Conservation (phyloP, 176 grass and related monocot species). For the Saccharum spontaneum region DNA sequence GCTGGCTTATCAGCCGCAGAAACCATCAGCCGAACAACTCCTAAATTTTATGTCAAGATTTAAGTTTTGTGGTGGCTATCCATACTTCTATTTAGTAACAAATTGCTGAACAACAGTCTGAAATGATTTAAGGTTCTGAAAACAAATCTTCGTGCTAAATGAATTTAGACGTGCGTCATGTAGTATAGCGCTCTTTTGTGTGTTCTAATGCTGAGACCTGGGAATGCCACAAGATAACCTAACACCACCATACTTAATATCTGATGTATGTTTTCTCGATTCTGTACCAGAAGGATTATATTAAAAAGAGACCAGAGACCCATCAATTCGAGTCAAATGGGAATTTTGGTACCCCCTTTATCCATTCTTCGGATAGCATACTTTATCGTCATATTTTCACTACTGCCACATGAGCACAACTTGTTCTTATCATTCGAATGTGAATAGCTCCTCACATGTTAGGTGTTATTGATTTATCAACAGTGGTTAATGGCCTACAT, state of each 20-base stretch:
- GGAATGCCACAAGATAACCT: neutral
- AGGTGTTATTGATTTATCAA: conserved; percentile 41
- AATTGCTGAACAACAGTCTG: conserved; percentile 23
- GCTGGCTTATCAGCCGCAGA: no score
- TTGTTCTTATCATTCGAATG: conserved; percentile 23
- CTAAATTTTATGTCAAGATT: conserved; percentile 4
- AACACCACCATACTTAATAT: conserved; percentile 11
- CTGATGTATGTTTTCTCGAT: conserved; percentile 37
- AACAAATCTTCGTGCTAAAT: neutral
- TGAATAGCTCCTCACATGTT: conserved; percentile 43
- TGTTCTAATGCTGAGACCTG: conserved; percentile 10
- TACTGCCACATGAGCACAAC: neutral
- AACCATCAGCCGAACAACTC: no score
- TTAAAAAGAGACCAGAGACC: conserved; percentile 71
- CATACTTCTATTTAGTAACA: conserved; percentile 14
- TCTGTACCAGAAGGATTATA: conserved; percentile 75
- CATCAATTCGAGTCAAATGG: conserved; percentile 80
- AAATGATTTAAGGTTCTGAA: conserved; percentile 12
- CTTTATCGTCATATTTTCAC: conserved; percentile 18
- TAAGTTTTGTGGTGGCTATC: conserved; percentile 22
- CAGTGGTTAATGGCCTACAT: conserved; percentile 82
- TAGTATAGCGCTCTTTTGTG: neutral
- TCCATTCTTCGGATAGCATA: conserved; percentile 27
- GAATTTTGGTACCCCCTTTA: conserved; percentile 68
- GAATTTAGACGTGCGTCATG: neutral